phyloP scores from a whole-genome alignment of 1,284 basidiomycete genomes.

The Ustilago xerochloae region DNA sequence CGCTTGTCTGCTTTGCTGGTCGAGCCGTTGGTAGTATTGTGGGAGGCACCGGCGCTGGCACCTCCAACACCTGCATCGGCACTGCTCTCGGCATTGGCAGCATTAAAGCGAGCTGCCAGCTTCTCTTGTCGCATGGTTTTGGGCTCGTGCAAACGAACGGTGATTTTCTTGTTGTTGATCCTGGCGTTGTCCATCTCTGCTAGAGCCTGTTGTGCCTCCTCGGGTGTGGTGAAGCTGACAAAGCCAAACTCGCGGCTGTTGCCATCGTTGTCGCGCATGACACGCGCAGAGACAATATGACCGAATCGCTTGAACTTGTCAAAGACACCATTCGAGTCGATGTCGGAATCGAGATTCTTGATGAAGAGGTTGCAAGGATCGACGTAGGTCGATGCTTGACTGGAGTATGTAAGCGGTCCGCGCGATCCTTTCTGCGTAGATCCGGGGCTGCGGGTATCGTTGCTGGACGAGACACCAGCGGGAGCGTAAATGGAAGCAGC shows the following conservation, averaged over 20 bases:
- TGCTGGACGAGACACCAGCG: conserved; percentile 4
- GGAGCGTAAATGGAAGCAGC: conserved; percentile 48
- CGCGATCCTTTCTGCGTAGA: conserved; percentile 28
- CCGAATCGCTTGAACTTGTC: conserved; percentile 58
- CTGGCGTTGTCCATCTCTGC: conserved; percentile 74
- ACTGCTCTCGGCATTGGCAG: conserved; percentile 18
- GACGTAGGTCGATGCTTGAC: conserved; percentile 54
- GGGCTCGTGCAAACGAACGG: conserved; percentile 87
- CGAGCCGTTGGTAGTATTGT: background rate
- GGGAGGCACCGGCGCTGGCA: background rate
- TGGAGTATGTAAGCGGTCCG: conserved; percentile 51
- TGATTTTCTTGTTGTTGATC: conserved; percentile 76
- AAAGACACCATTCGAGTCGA: conserved; percentile 54
- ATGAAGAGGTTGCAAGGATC: conserved; percentile 65
- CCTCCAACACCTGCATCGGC: background rate
- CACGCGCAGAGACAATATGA: conserved; percentile 77
- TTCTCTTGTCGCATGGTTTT: conserved; percentile 88
- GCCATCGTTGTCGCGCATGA: conserved; percentile 88
- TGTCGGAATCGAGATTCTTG: conserved; percentile 58
- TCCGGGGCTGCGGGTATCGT: conserved; percentile 5
- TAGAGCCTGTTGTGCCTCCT: conserved; percentile 77
- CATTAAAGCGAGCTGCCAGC: conserved; percentile 77
- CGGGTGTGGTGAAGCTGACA: conserved; percentile 75
- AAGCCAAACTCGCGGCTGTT: conserved; percentile 94
- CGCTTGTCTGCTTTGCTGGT: conserved; percentile 35